Conservation (phyloP, 306 rosid genomes). For the Vachellia collinsii region DNA sequence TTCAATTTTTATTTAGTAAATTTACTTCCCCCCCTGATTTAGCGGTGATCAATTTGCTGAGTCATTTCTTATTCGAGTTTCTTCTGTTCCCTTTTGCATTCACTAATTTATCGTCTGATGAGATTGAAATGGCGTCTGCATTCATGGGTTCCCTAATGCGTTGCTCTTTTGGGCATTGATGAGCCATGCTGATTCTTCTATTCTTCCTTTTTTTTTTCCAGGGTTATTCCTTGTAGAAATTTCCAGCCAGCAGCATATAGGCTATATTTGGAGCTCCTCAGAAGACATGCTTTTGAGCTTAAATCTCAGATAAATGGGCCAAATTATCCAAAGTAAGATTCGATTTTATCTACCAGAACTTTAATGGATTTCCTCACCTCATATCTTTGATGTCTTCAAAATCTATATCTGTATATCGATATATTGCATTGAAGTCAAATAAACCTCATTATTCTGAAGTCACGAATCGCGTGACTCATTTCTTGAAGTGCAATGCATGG, state of each 20-base stretch:
- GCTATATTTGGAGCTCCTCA: slow-evolving; percentile 82
- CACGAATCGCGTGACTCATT: background rate
- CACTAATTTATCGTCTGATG: background rate
- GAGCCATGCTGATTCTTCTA: background rate
- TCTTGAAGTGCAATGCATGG: background rate
- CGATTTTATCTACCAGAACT: background rate
- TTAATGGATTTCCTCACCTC: slow-evolving; percentile 11
- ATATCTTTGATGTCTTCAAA: slow-evolving; percentile 8
- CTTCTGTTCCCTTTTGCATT: background rate
- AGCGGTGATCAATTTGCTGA: background rate
- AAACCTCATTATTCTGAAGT: background rate
- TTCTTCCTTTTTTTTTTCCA: slow-evolving; percentile 38
- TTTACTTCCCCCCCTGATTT: background rate
- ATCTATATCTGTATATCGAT: background rate
- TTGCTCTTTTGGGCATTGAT: background rate
- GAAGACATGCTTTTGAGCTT: slow-evolving; percentile 73
- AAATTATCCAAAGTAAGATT: slow-evolving; percentile 66
- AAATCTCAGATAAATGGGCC: slow-evolving; percentile 71
- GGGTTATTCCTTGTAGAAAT: slow-evolving; percentile 84
- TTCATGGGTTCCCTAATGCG: slow-evolving; percentile 12
- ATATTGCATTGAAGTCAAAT: background rate
- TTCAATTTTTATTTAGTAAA: background rate
- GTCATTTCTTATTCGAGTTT: background rate
- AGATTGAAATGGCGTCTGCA: background rate
- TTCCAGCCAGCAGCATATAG: slow-evolving; percentile 84